Percentiles rank a stretch among this genome's conserved stretches.
Conservation (phyloP, 495 filamentous ascomycete species). For the Astrocystis sublimbata region DNA sequence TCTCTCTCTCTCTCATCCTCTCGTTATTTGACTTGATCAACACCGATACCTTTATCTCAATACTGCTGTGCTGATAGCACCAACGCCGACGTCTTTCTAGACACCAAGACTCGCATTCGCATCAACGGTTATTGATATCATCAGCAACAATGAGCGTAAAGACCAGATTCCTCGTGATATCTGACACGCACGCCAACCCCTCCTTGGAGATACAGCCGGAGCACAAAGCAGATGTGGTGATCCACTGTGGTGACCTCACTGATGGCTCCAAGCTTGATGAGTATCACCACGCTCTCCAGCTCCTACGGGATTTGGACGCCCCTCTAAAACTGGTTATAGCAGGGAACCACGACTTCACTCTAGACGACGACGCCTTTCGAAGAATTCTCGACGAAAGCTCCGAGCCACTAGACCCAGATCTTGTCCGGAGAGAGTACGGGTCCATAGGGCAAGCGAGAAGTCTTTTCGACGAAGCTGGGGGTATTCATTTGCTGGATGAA, state of each 20-base stretch:
- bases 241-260: constrained; percentile 78
- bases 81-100: no score
- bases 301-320: constrained; percentile 59
- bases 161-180: no score
- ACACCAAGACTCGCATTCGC: no score
- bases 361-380: constrained; percentile 54
- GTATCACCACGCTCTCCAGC: constrained; percentile 51
- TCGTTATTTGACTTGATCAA: no score
- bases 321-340: constrained; percentile 77
- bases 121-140: no score
- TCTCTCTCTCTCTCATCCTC: no score
- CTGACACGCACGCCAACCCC: no score
- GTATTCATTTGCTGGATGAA: constrained; percentile 69
- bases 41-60: no score
- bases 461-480: constrained; percentile 43
- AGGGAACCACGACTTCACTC: constrained; percentile 76
- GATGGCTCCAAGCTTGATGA: constrained; percentile 58
- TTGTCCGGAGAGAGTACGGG: constrained; percentile 27
- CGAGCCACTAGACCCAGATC: constrained; percentile 16
- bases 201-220: no score
- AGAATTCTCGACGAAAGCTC: constrained; percentile 14
- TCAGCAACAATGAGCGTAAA: no score
- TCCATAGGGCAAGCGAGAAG: constrained; percentile 22
- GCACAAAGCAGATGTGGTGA: constrained; percentile 65
- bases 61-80: no score